Conservation (phyloP, 2,329 filamentous ascomycete species). For the Piedraia hortae region DNA sequence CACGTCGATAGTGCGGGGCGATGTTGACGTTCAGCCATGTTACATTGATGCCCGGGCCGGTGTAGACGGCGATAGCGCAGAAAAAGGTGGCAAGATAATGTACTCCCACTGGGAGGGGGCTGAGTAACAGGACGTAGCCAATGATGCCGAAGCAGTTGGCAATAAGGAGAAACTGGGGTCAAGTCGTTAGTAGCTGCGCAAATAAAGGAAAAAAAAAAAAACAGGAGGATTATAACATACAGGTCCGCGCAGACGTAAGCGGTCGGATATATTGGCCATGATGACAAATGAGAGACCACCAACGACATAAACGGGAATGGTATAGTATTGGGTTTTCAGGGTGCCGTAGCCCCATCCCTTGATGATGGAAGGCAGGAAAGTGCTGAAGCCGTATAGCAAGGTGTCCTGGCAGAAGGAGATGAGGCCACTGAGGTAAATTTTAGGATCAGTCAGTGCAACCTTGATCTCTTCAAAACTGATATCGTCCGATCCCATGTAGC, state of each 20-base stretch:
- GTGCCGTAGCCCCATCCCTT: slow-evolving; percentile 25
- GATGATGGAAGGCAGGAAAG: slow-evolving; percentile 32
- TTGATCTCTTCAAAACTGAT: slow-evolving; percentile 16
- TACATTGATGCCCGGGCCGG: slow-evolving; percentile 26
- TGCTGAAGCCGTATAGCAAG: slow-evolving; percentile 11
- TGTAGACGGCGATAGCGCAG: slow-evolving; percentile 25
- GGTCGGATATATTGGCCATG: no score
- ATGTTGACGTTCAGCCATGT: slow-evolving; percentile 31
- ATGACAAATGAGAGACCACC: slow-evolving; percentile 28
- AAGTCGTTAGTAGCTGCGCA: slow-evolving; percentile 24
- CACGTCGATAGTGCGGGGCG: slow-evolving; percentile 29
- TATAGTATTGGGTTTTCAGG: slow-evolving; percentile 19
- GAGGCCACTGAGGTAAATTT: slow-evolving; percentile 12
- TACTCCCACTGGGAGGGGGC: slow-evolving; percentile 21
- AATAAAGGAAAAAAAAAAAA: slow-evolving; percentile 30
- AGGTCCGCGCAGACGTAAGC: no score
- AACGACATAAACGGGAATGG: slow-evolving; percentile 13
- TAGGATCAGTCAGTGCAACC: neutral
- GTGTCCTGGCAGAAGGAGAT: slow-evolving; percentile 2
- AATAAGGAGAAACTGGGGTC: slow-evolving; percentile 26
- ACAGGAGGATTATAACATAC: no score
- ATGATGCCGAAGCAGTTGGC: slow-evolving; percentile 23
- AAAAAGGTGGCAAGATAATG: slow-evolving; percentile 29
- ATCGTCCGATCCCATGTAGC: slow-evolving; percentile 21
- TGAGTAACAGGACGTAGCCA: slow-evolving; percentile 29